Evolutionary conservation across 2,329 filamentous ascomycete genomes (phyloP).

Genomic region (Leptosphaerulina australis): DNA sequence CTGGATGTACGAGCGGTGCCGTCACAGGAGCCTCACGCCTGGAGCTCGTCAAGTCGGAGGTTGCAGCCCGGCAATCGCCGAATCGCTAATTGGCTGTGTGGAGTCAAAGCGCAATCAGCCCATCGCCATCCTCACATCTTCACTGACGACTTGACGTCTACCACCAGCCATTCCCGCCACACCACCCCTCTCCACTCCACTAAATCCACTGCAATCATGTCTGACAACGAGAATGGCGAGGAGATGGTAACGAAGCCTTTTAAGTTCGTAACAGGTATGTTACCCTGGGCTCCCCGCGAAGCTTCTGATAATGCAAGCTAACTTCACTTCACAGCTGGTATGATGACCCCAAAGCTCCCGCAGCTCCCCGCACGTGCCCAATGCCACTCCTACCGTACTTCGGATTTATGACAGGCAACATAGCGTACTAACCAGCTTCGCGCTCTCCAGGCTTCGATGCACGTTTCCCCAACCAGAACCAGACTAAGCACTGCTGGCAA

Average conservation of each 20-base stretch:
- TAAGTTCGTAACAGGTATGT: slow-evolving; percentile 99
- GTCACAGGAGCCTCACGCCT: slow-evolving; percentile 35
- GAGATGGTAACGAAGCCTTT: slow-evolving; percentile 97
- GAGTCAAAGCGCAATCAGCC: slow-evolving; percentile 45
- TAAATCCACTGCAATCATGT: slow-evolving; percentile 73
- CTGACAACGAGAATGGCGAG: slow-evolving; percentile 66
- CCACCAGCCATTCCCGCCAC: slow-evolving; percentile 42
- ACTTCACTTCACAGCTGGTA: slow-evolving; percentile 49
- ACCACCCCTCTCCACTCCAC: slow-evolving; percentile 24
- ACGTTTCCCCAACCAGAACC: slow-evolving; percentile 98
- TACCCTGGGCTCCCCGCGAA: slow-evolving; percentile 19
- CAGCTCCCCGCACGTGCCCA: slow-evolving; percentile 13
- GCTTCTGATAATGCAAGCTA: slow-evolving; percentile 34
- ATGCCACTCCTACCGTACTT: background rate
- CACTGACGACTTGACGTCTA: slow-evolving; percentile 36
- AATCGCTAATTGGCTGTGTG: slow-evolving; percentile 40
- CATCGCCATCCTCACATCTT: slow-evolving; percentile 40
- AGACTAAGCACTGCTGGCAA: slow-evolving; percentile 99
- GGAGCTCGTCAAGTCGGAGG: slow-evolving; percentile 30
- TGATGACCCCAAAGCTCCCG: slow-evolving; percentile 28
- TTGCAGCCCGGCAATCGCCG: slow-evolving; percentile 38
- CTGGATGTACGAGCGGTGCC: slow-evolving; percentile 36
- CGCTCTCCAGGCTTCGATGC: slow-evolving; percentile 83
- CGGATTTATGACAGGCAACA: slow-evolving; percentile 1
- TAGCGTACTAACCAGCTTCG: slow-evolving; percentile 29